Evolutionary conservation across 176 grass and related monocot genomes (phyloP).

Genomic region (Urochloa ruziziensis): DNA sequence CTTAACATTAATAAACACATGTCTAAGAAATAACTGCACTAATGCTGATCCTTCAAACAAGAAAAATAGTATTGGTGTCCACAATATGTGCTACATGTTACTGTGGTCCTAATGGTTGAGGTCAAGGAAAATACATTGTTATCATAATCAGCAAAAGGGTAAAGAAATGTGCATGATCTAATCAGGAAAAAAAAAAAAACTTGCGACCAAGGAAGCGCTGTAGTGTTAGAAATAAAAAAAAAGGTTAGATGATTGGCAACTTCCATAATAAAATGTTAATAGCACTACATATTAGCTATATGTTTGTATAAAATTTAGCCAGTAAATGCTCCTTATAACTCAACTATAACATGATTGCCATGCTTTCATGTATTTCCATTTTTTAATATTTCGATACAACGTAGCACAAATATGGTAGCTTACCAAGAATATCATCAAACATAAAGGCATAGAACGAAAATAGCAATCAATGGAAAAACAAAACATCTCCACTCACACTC

Average conservation of each 20-base stretch:
- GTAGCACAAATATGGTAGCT: neutral
- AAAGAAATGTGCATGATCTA: neutral
- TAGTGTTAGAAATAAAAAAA: conserved; percentile 3
- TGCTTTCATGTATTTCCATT: neutral
- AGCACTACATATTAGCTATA: neutral
- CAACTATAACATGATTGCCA: neutral
- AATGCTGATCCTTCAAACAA: conserved; percentile 14
- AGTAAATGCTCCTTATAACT: neutral
- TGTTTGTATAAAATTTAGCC: neutral
- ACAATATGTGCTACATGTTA: neutral
- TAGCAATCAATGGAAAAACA: neutral
- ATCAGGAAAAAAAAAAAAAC: neutral
- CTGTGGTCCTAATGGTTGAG: neutral
- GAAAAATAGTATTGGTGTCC: neutral
- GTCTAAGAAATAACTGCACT: neutral
- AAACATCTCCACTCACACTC: neutral
- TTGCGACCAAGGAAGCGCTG: neutral
- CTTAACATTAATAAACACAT: neutral
- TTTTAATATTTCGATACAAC: neutral
- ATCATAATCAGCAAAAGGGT: neutral
- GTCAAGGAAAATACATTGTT: conserved; percentile 12
- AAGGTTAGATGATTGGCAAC: neutral
- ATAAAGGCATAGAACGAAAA: neutral
- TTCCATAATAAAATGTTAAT: neutral
- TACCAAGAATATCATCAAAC: neutral